Conservation (phyloP, 1,139 yeast genomes). For the Scheffersomyces segobiensis region DNA sequence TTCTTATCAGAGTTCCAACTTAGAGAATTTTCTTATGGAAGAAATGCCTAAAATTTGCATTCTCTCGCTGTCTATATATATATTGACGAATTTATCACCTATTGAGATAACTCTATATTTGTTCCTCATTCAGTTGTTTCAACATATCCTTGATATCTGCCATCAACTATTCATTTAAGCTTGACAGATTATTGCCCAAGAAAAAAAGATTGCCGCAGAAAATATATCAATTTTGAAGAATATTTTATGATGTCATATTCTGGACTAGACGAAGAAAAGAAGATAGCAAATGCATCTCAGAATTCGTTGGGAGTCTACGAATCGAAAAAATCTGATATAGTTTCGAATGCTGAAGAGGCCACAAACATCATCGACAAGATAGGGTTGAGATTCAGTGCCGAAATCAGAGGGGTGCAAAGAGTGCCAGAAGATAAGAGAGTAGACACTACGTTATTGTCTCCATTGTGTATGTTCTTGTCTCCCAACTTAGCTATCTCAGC, state of each 20-base stretch:
- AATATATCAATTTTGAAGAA: background rate
- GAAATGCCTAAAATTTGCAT: background rate
- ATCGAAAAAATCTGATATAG: background rate
- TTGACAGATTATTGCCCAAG: background rate
- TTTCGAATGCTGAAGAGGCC: slow-evolving; percentile 1
- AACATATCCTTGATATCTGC: background rate
- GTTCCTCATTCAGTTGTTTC: background rate
- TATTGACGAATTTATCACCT: background rate
- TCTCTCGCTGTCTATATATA: background rate
- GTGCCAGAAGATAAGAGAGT: slow-evolving; percentile 44
- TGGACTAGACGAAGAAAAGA: background rate
- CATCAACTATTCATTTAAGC: background rate
- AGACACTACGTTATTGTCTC: slow-evolving; percentile 20
- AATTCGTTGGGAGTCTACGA: background rate
- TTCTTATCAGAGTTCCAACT: background rate
- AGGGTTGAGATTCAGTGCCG: slow-evolving; percentile 39
- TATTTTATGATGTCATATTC: background rate
- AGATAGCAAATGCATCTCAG: background rate
- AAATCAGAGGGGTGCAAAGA: slow-evolving; percentile 49
- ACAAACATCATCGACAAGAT: slow-evolving; percentile 27
- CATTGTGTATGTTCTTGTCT: slow-evolving; percentile 30
- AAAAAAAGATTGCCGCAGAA: background rate
- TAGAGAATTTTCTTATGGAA: background rate
- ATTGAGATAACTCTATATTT: background rate
- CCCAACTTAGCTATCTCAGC: slow-evolving; percentile 35